Evolutionary conservation across 352 stramenopile genomes (phyloP).

Genomic region (Pythium aristosporum): DNA sequence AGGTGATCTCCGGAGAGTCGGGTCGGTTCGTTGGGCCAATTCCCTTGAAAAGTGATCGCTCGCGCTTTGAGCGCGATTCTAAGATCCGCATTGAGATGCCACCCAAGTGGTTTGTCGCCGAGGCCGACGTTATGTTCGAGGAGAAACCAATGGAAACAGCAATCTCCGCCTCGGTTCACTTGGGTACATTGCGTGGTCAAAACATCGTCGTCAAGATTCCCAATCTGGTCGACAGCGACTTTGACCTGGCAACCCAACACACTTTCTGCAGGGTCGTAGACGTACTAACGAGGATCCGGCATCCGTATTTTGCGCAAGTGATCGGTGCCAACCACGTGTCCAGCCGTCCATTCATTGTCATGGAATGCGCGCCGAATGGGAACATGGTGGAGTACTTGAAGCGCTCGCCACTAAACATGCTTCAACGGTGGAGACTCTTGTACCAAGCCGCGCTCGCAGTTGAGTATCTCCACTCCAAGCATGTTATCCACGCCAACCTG

Average conservation of each 20-base stretch:
- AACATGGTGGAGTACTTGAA: neutral
- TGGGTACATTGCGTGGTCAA: neutral
- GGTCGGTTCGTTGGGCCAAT: too few species aligned
- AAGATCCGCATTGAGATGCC: neutral
- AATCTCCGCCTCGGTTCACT: neutral
- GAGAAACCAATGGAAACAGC: neutral
- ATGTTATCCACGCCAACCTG: conserved; percentile 36
- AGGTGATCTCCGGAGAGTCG: too few species aligned
- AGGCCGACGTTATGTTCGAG: neutral
- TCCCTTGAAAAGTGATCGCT: too few species aligned
- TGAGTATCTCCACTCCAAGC: conserved; percentile 30
- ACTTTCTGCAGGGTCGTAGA: neutral
- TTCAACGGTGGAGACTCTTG: neutral
- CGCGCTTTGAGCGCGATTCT: too few species aligned
- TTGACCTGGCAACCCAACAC: neutral
- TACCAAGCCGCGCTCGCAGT: neutral
- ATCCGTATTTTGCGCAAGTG: neutral
- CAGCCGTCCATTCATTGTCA: neutral
- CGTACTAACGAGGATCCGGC: neutral
- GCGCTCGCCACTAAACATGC: neutral
- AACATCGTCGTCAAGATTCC: neutral
- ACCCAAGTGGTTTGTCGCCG: neutral
- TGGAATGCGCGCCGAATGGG: neutral
- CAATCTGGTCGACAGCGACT: neutral
- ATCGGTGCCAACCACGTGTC: neutral